Evolutionary conservation across 225 moss, liverwort and hornwort genomes (phyloP).

Genomic region (Climacium dendroides): DNA sequence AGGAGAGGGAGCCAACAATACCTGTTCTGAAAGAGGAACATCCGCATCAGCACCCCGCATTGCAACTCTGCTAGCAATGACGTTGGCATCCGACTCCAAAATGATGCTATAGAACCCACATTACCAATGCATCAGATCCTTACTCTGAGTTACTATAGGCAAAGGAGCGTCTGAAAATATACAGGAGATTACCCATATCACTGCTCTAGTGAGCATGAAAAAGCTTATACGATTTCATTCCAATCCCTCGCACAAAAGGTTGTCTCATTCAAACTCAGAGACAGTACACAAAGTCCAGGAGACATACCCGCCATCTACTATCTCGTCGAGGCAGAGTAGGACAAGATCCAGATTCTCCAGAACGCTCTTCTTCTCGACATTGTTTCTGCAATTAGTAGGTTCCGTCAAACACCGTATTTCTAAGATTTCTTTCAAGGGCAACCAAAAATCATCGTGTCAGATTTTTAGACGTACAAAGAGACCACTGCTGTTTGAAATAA

Average conservation of each 20-base stretch:
- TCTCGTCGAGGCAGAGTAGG: slow-evolving; percentile 36
- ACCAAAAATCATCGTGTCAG: not conserved
- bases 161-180: not conserved
- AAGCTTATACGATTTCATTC: not conserved
- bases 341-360: slow-evolving; percentile 42
- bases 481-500: not conserved
- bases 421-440: not conserved
- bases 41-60: slow-evolving; percentile 90
- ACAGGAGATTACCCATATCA: not conserved
- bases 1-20: not conserved
- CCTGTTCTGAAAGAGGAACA: slow-evolving; percentile 85
- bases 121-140: not conserved
- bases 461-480: not conserved
- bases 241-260: not conserved
- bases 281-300: not conserved
- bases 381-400: slow-evolving; percentile 6
- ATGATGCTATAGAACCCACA: slow-evolving; percentile 55
- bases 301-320: slow-evolving; percentile 40
- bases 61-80: slow-evolving; percentile 72
- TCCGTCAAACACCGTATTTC: not conserved
- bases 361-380: slow-evolving; percentile 42
- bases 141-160: not conserved
- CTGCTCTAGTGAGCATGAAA: not conserved
- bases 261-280: not conserved
- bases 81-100: slow-evolving; percentile 74